Percentiles rank a stretch among this genome's conserved stretches.
phyloP scores from a whole-genome alignment of 352 stramenopile species.

The Pythium aristosporum region DNA sequence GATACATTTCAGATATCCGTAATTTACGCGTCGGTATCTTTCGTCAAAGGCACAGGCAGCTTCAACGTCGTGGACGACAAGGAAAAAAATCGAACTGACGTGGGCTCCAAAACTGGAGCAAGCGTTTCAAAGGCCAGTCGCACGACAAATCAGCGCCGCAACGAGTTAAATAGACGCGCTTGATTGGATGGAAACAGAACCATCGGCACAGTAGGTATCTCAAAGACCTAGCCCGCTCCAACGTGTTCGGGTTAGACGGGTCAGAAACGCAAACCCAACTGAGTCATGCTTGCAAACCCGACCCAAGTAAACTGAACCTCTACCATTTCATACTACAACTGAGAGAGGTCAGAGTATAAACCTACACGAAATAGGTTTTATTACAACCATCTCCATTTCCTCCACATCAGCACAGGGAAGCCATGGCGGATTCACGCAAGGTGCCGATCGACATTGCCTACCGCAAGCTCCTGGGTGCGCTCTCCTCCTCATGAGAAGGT shows the following conservation, averaged over 20 bases:
- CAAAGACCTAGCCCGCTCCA: constrained; percentile 10
- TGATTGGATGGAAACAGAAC: constrained; percentile 23
- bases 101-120: not conserved
- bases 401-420: not conserved
- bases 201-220: not conserved
- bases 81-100: constrained; percentile 1
- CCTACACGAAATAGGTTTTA: too few species aligned
- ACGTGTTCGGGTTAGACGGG: constrained; percentile 1
- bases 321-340: too few species aligned
- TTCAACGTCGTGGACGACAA: constrained; percentile 8
- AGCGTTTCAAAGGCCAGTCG: not conserved
- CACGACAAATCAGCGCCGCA: too few species aligned
- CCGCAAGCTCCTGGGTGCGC: constrained; percentile 71
- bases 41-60: constrained; percentile 6
- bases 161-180: constrained; percentile 10
- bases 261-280: not conserved
- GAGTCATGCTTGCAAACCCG: not conserved
- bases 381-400: too few species aligned
- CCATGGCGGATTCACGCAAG: constrained; percentile 60
- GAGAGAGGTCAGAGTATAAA: too few species aligned
- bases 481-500: not conserved
- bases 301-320: too few species aligned
- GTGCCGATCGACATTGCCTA: constrained; percentile 80
- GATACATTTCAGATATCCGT: constrained; percentile 12
- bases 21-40: constrained; percentile 16